Evolutionary conservation across 768 basidiomycete species (phyloP).

Genomic region (Floccularia luteovirens): DNA sequence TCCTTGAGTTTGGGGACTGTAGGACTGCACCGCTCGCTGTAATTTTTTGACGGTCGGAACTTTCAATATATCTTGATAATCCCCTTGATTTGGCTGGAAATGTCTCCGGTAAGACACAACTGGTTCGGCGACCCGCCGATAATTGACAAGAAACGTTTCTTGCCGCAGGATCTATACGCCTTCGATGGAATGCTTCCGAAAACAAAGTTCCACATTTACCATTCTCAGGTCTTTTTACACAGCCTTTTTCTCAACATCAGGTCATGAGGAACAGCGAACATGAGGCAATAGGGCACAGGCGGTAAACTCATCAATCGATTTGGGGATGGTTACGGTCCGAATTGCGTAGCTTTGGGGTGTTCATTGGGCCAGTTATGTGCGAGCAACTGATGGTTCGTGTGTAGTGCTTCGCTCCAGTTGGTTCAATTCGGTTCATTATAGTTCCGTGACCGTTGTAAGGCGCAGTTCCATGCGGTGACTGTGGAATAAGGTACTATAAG

Average conservation of each 20-base stretch:
- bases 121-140: too few relatives aligned
- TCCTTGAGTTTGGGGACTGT: too few relatives aligned
- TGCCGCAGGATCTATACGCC: too few relatives aligned
- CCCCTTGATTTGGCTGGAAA: too few relatives aligned
- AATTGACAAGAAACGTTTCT: too few relatives aligned
- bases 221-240: neutral
- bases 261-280: slow-evolving; percentile 1
- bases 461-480: neutral
- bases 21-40: too few relatives aligned
- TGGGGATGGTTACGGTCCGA: neutral
- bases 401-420: too few relatives aligned
- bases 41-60: too few relatives aligned
- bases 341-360: neutral
- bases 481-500: neutral
- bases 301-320: neutral
- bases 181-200: slow-evolving; percentile 2
- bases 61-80: too few relatives aligned
- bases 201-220: neutral
- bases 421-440: neutral
- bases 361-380: neutral
- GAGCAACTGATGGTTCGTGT: too few relatives aligned
- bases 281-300: neutral
- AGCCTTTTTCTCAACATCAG: neutral
- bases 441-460: neutral
- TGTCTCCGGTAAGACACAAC: too few relatives aligned